phyloP scores from a whole-genome alignment of 805 yeast species.

The Candida xiaguanensis region DNA sequence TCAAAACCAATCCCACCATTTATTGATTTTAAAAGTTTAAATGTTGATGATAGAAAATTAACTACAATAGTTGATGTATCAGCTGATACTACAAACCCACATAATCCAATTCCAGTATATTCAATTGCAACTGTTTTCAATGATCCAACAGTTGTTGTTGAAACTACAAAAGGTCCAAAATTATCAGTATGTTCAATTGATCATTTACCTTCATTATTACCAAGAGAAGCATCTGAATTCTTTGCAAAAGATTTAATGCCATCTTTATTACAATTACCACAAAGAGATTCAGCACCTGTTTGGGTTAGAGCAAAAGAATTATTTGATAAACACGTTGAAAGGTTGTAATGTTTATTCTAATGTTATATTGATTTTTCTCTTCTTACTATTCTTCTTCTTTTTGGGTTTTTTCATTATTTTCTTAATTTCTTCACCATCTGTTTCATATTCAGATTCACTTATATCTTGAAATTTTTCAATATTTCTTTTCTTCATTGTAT shows the following conservation, averaged over 20 bases:
- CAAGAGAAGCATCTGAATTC: conserved; percentile 95
- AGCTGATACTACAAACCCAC: conserved; percentile 98
- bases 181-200: conserved; percentile 92
- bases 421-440: conserved; percentile 65
- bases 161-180: conserved; percentile 76
- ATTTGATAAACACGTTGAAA: conserved; percentile 79
- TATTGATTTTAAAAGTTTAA: conserved; percentile 64
- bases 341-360: conserved; percentile 51
- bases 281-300: conserved; percentile 79
- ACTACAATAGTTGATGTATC: conserved; percentile 95
- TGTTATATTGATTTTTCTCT: conserved; percentile 45
- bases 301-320: conserved; percentile 88
- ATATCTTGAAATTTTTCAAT: conserved; percentile 17
- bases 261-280: conserved; percentile 76
- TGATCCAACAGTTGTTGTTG: conserved; percentile 85
- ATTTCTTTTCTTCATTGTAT: conserved; percentile 60
- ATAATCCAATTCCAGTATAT: conserved; percentile 96
- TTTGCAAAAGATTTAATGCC: conserved; percentile 88
- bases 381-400: conserved; percentile 10
- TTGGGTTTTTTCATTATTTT: conserved; percentile 48
- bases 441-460: conserved; percentile 72
- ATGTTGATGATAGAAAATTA: conserved; percentile 65
- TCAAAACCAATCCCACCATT: conserved; percentile 94
- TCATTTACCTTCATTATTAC: conserved; percentile 91
- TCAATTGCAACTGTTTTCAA: conserved; percentile 83